Conservation (phyloP, 1,284 basidiomycete genomes). For the Leccinum fallax region DNA sequence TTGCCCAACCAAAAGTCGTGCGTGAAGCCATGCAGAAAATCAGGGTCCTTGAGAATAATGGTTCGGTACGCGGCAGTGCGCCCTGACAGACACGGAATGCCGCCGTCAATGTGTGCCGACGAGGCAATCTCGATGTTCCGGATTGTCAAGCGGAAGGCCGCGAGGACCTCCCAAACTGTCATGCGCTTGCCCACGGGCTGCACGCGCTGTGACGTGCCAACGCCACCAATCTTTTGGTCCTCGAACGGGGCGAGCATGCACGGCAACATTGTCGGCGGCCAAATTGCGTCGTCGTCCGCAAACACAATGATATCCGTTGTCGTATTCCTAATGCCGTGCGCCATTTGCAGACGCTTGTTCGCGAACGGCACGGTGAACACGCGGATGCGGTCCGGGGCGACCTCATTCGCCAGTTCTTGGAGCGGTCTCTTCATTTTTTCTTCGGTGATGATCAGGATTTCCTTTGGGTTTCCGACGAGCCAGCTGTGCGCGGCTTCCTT, state of each 20-base stretch:
- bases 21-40: constrained; percentile 89
- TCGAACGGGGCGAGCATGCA: constrained; percentile 90
- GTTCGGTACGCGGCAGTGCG: constrained; percentile 92
- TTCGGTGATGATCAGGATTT: constrained; percentile 92
- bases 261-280: constrained; percentile 86
- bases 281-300: constrained; percentile 93
- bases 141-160: constrained; percentile 88
- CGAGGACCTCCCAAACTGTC: constrained; percentile 93
- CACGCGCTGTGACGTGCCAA: constrained; percentile 88
- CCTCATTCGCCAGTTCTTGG: constrained; percentile 83
- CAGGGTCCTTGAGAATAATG: constrained; percentile 91
- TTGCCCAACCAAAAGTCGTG: constrained; percentile 92
- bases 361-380: constrained; percentile 90
- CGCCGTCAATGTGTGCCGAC: constrained; percentile 90
- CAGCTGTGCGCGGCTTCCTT: constrained; percentile 89
- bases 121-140: constrained; percentile 91
- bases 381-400: constrained; percentile 81
- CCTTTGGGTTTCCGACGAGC: constrained; percentile 88
- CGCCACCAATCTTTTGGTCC: constrained; percentile 89
- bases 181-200: constrained; percentile 52
- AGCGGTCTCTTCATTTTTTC: constrained; percentile 64
- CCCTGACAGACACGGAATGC: constrained; percentile 88
- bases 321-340: constrained; percentile 81
- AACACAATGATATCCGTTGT: constrained; percentile 95
- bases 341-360: constrained; percentile 72